phyloP scores from a whole-genome alignment of 2,329 filamentous ascomycete species.

The Fusarium phyllophilum region DNA sequence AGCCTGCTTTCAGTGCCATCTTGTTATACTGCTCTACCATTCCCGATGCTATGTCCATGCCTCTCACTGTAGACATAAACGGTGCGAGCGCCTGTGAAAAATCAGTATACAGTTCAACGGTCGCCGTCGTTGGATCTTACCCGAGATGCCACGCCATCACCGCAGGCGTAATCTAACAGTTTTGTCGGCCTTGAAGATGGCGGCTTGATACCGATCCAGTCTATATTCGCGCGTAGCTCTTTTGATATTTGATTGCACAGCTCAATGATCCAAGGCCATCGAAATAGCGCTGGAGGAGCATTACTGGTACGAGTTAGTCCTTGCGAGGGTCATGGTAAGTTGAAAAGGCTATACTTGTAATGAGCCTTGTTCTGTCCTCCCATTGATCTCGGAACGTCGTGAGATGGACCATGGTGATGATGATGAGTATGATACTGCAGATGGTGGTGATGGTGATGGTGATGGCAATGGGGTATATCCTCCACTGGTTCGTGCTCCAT shows the following conservation, averaged over 20 bases:
- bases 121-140: conserved; percentile 18
- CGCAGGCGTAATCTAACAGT: conserved; percentile 49
- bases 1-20: conserved; percentile 39
- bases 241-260: conserved; percentile 41
- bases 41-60: conserved; percentile 49
- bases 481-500: conserved; percentile 22
- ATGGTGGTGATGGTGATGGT: conserved; percentile 39
- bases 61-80: conserved; percentile 45
- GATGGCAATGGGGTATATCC: conserved; percentile 23
- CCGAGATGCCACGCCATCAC: conserved; percentile 44
- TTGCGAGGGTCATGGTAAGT: fast-evolving
- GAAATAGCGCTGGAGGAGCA: conserved; percentile 24
- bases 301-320: conserved; percentile 17
- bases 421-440: conserved; percentile 38
- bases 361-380: conserved; percentile 43
- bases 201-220: conserved; percentile 41
- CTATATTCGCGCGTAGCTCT: conserved; percentile 39
- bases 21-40: conserved; percentile 49
- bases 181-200: conserved; percentile 14
- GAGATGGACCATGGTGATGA: conserved; percentile 31
- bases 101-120: not conserved
- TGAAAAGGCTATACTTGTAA: conserved; percentile 38
- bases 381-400: conserved; percentile 20
- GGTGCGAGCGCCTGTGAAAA: conserved; percentile 44
- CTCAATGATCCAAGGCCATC: conserved; percentile 40